These are phyloP conservation scores for Apostasia shenzhenica DNA, from an alignment of 106 monocot species.

Conservation along the genomic window DNA sequence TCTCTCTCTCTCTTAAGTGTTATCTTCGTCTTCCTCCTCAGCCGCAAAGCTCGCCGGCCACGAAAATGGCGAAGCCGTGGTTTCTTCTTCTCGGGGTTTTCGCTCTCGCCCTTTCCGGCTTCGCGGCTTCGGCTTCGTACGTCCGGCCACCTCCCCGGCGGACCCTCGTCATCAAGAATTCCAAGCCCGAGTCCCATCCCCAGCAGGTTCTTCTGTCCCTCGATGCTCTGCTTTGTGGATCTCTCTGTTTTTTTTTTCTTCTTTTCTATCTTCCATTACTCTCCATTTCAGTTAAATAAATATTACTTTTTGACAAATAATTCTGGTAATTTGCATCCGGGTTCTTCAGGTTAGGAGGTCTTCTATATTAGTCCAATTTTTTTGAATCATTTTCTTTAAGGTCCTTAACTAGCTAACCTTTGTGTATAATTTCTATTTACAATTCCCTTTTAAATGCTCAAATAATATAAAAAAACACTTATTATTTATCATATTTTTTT, in stretches of 20 bases:
- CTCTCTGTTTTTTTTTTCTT: neutral
- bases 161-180: conserved; percentile 12
- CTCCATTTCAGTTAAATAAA: too few species aligned
- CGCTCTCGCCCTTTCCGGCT: neutral
- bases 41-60: neutral
- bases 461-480: too few species aligned
- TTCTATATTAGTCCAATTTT: too few species aligned
- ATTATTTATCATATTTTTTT: too few species aligned
- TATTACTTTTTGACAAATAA: too few species aligned
- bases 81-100: neutral
- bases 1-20: neutral
- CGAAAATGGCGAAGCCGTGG: neutral
- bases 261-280: neutral
- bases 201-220: conserved; percentile 27
- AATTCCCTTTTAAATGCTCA: too few species aligned
- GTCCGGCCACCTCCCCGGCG: conserved; percentile 33
- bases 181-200: conserved; percentile 35
- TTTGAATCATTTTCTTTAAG: too few species aligned
- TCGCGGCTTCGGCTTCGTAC: conserved; percentile 3
- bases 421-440: too few species aligned
- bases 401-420: too few species aligned
- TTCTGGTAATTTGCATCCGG: too few species aligned
- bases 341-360: too few species aligned
- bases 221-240: too few species aligned
- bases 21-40: neutral